Base-by-base conservation (phyloP, 192 early-diverging fungal species). In the Entophlyctis luteolus region DNA sequence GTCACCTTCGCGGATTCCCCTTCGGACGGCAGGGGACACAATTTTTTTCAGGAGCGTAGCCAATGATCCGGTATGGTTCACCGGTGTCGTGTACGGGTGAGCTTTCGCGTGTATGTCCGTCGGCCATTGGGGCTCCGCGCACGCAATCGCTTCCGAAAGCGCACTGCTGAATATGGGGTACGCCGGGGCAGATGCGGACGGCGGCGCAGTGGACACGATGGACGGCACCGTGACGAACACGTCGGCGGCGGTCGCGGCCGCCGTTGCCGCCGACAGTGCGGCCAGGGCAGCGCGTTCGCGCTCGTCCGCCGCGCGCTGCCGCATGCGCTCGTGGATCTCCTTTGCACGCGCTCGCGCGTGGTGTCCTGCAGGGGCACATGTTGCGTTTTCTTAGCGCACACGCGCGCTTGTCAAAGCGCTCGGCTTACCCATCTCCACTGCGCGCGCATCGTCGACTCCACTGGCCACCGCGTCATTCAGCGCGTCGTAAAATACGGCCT, bases 401-500 rank as follows among this genome's bases (percentile, higher is more conserved):
- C 29, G 22, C 2, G 22, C 25, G 50, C 22, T 16, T 20, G 29
- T 2, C 23, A n/a, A 45, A 53, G n/a, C n/a, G n/a, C n/a, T n/a
- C n/a, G n/a, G n/a, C n/a, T 49, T 22, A 66, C 63, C 63, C 18
- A 66, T 23, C 28, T 66, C 63, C 4, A 66, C 42, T 34, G 63
- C 63, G 10, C 63, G 48, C 10, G 16, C 29, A 23, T 66, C 63
- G 2, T 66, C 63, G 31, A 54, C 10, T 34, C 63, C 63, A 18
- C 49, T 23, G 5, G 16, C 50, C 8, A 52, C 42, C 6, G 63
- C 63, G 8, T 66, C 50, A 35, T 22, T 55, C 6, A 66, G 22
- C 35, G 63, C 35, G 36, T 66, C 63, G 49, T 66, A 66, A 54
- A 54, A 66, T 14, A 55, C 63, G 3, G 63, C 63, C 4, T 34